phyloP scores from a whole-genome alignment of 2,329 filamentous ascomycete species.

The Akanthomyces dipterigenus region DNA sequence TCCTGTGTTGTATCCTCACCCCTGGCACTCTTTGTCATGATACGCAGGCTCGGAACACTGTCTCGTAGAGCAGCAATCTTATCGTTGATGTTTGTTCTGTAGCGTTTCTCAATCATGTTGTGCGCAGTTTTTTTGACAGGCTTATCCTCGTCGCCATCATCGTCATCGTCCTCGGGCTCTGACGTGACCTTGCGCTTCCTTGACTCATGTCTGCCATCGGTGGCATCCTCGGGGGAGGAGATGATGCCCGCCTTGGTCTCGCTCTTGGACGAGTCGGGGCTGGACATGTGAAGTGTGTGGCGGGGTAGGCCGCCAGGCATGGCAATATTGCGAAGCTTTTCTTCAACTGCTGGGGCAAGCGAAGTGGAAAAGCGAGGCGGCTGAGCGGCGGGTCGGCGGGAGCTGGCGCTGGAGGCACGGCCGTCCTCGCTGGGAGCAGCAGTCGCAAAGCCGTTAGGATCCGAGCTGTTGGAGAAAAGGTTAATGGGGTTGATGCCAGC shows the following conservation, averaged over 20 bases:
- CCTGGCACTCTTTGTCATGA: conserved; percentile 66
- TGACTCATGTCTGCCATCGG: conserved; percentile 38
- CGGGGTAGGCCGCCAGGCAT: conserved; percentile 59
- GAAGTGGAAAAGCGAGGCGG: conserved; percentile 15
- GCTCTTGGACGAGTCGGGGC: conserved; percentile 48
- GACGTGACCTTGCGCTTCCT: conserved; percentile 66
- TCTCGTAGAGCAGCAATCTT: conserved; percentile 91
- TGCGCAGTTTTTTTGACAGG: conserved; percentile 81
- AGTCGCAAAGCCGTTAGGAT: conserved; percentile 26
- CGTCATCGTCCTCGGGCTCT: conserved; percentile 35
- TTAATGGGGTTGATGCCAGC: conserved; percentile 24
- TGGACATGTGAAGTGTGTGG: conserved; percentile 49
- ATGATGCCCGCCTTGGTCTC: conserved; percentile 38
- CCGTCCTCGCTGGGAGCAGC: conserved; percentile 22
- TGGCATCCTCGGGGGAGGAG: conserved; percentile 53
- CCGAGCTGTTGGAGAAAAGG: conserved; percentile 18
- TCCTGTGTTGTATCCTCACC: conserved; percentile 67
- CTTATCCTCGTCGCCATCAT: conserved; percentile 13
- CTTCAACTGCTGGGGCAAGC: conserved; percentile 53
- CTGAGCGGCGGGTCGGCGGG: neutral
- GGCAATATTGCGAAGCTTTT: conserved; percentile 55
- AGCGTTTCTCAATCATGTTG: conserved; percentile 97
- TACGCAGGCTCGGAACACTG: conserved; percentile 82
- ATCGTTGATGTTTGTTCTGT: conserved; percentile 92
- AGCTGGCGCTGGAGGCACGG: neutral